Base-by-base conservation (phyloP, 148 eudicot genomes). In the Pharnaceum exiguum region DNA sequence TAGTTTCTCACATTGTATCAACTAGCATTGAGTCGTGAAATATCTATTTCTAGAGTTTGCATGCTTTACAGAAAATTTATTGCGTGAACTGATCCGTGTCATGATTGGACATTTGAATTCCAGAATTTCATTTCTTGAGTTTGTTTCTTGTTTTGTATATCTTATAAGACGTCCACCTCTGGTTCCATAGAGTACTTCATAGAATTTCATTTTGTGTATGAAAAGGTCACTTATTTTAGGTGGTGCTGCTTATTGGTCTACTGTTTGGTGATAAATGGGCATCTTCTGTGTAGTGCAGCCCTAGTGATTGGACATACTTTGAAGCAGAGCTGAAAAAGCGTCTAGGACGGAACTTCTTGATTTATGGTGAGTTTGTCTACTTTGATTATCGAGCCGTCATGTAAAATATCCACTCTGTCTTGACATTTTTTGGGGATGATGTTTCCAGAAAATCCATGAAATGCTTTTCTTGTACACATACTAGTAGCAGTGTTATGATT, bases 261-360 rank as follows among this genome's bases (percentile, higher is more conserved):
- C 49, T 19, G 29, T 51, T 53, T 31, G 38, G n/a, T n/a, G n/a
- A n/a, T n/a, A n/a, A n/a, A n/a, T n/a, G n/a, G n/a, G n/a, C n/a
- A n/a, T n/a, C 44, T 51, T 37, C 36, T 67, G 37, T 65, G 60
- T 57, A 69, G 71, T 76, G 86, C 90, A 93, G 98, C 87, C 95
- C 98, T 58, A 93, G 83, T 82, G 99, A 94, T 53, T 94, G 99
- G 99, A 86, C 84, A 60, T 94, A 94, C 71, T 84, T 86, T 65
- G 83, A 89, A 71, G 85, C 85, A 36, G 91, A 86, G 70, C 57
- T 89, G 75, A 89, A 89, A 71, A 89, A 80, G 75, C 89, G 95
- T 24, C 43, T 94, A 64, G 99, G 96, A 62, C 77, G 80, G 59
- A 86, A 80, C 53, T 94, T 94, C 55, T 73, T 94, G 55, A 83